Evolutionary conservation across 306 rosid species (phyloP), one percentile per base, ranked within the genome.

Genomic region (Senna siamea): DNA sequence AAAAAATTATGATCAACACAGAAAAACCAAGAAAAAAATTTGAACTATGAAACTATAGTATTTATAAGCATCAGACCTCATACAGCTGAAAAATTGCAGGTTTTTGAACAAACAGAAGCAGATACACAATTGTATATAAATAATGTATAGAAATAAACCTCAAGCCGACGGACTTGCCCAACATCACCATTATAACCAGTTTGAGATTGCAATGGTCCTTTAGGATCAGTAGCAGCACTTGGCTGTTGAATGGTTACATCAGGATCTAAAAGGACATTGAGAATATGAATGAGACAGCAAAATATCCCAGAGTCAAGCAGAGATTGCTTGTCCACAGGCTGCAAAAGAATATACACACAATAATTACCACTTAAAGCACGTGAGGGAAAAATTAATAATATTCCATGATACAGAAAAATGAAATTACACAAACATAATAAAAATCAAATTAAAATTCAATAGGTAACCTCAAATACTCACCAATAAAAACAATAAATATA

Each of bases 251-350:
- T 75, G 82, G 85, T 82, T 77, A 80, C 85, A 69, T 89, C 89
- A 66, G 97, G 98, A 80, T 89, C 83, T 59, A 95, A 89, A 81
- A 95, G 93, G 78, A 96, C 88, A 85, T 87, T 84, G 70, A 95
- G 93, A 77, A 90, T 88, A 74, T 86, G 86, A 78, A 95, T 89
- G 89, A 95, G 99, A 82, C 99, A 95, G 86, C 99, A 88, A 61
- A 95, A 90, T 82, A 95, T 92, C 65, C 99, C 99, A 64, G 99
- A 95, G 86, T 92, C 99, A 41, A 95, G 99, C 82, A 95, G 93
- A 79, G 97, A 95, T 83, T 92, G 97, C 76, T 95, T 95, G 87
- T 92, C 99, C 66, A 90, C 81, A 62, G 98, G 98, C 99, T 95
- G 96, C 86, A 84, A 79, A 74, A 57, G 41, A 52, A 13, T 35